A percentile compares a stretch with the other conserved stretches of the same genome.
Evolutionary conservation across 495 filamentous ascomycete genomes (phyloP).

Genomic region (Pseudoneurospora amorphoporcata): DNA sequence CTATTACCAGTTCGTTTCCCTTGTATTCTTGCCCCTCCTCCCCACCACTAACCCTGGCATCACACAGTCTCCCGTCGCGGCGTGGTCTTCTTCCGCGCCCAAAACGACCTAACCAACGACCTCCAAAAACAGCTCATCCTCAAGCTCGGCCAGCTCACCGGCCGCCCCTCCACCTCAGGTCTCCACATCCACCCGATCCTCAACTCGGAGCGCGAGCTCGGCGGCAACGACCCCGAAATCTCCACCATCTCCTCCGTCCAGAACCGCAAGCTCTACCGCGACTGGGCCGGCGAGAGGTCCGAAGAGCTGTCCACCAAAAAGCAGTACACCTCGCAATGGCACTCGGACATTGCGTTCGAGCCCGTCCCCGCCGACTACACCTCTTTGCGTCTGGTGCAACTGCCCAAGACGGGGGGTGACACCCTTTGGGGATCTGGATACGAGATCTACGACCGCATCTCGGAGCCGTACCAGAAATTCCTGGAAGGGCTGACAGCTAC

Average conservation of each 20-base stretch:
- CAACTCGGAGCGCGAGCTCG: constrained; percentile 49
- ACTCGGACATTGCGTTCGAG: constrained; percentile 59
- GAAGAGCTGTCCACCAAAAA: constrained; percentile 20
- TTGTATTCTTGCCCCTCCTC: constrained; percentile 9
- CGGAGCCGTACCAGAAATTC: constrained; percentile 53
- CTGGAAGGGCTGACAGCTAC: constrained; percentile 57
- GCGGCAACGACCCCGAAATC: constrained; percentile 59
- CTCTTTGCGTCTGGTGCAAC: constrained; percentile 43
- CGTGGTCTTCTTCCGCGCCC: constrained; percentile 70
- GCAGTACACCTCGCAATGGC: constrained; percentile 41
- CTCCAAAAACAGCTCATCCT: constrained; percentile 51
- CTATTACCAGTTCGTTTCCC: constrained; percentile 49
- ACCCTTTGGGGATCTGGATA: constrained; percentile 61
- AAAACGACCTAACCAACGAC: constrained; percentile 42
- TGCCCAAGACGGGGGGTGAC: constrained; percentile 54
- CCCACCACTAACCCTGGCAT: background rate
- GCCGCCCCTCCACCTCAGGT: constrained; percentile 48
- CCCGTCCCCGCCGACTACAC: constrained; percentile 55
- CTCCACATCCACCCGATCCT: constrained; percentile 63
- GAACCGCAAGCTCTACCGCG: constrained; percentile 43
- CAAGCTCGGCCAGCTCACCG: constrained; percentile 51
- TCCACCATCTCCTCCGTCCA: constrained; percentile 56
- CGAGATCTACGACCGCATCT: constrained; percentile 64
- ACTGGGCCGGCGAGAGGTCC: background rate
- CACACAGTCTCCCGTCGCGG: constrained; percentile 62